Evolutionary conservation across 2,329 filamentous ascomycete genomes (phyloP), one percentile per base, ranked within the genome.

Genomic region (Sporothrix euskadiensis): DNA sequence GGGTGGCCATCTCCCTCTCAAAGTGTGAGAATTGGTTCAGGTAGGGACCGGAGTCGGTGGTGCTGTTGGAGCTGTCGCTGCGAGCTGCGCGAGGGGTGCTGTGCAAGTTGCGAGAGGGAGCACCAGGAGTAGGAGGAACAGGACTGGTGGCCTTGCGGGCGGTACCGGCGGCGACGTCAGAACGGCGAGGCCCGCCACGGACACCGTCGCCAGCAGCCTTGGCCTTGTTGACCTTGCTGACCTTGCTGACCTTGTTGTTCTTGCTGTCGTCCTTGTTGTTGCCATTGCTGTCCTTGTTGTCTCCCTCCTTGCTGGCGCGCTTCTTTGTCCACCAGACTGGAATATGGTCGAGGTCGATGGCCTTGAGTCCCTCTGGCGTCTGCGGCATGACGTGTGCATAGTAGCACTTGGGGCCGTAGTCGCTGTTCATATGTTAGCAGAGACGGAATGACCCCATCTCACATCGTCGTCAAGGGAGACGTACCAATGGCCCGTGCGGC

Each of bases 371-470:
- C 19, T 79, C 79, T 4, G 74, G 41, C 0, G 82, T 84, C 74
- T 77, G 77, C 3, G 86, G 86, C 85, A 88, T 87, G 73, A 77
- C 77, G 78, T 88, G 86, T 65, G 77, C 75, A 78, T 82, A 85
- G 4, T 81, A 80, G 78, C 86, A 88, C 9, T 78, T 75, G 7
- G 73, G 69, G 3, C 82, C 84, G 79, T 81, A 87, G 76, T 80
- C 82, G 78, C 86, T 76, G 65, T 47, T 26, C 8, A 16, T 2
- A 19, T 32, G 14, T 59, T 6, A 66, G 19, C 16, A 35, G 35
- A 8, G 35, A 35, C 4, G 35, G 35, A 35, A 35, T 35, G 8
- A 4, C 3, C 8, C 35, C 35, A 35, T 35, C 35, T 35, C 8
- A 35, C 32, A 4, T 3, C 3, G 3, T 9, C 30, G 4, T 9